These are phyloP conservation scores for Hibiscus trionum DNA, from an alignment of 345 rosid species.

Conservation along the genomic window DNA sequence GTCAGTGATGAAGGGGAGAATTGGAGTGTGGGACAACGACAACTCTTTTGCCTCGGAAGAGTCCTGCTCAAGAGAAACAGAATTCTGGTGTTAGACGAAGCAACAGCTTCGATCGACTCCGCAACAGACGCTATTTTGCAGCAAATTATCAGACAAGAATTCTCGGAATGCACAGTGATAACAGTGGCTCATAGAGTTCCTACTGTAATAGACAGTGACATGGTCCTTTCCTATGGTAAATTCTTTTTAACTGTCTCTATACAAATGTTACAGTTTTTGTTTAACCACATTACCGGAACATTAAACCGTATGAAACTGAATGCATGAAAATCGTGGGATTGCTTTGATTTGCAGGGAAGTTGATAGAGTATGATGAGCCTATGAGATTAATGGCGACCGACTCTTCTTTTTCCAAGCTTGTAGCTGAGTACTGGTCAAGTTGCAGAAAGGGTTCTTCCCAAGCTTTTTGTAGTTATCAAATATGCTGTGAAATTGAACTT, in stretches of 20 bases:
- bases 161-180: conserved; percentile 54
- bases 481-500: no score
- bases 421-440: conserved; percentile 72
- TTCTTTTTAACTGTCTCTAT: no score
- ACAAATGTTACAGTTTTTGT: no score
- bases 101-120: conserved; percentile 66
- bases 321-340: no score
- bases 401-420: conserved; percentile 68
- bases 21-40: conserved; percentile 78
- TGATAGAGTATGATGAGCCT: conserved; percentile 65
- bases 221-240: conserved; percentile 71
- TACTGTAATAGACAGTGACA: conserved; percentile 64
- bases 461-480: neutral
- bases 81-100: conserved; percentile 62
- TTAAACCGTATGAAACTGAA: no score
- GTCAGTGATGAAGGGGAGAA: conserved; percentile 78
- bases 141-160: conserved; percentile 57
- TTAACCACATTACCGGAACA: no score
- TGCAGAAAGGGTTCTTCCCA: conserved; percentile 34
- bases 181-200: conserved; percentile 78
- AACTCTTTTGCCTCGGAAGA: conserved; percentile 71
- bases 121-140: conserved; percentile 66
- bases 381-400: conserved; percentile 51
- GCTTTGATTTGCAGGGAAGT: conserved; percentile 29
- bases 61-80: conserved; percentile 53